Base-by-base conservation (phyloP, 495 filamentous ascomycete species). In the Bacidia rubella region DNA sequence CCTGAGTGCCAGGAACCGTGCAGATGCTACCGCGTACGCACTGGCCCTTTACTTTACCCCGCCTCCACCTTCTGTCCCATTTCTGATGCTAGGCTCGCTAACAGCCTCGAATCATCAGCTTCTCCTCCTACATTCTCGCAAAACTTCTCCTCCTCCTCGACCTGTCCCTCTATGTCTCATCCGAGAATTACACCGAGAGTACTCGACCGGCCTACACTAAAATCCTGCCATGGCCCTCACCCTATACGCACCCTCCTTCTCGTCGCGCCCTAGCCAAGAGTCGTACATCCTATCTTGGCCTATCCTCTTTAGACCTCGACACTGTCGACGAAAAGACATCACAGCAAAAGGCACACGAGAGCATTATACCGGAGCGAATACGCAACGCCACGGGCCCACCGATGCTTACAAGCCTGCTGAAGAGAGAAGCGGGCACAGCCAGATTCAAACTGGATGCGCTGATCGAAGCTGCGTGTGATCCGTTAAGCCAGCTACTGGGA, bases 91-190 rank as follows among this genome's bases (percentile, higher is more conserved):
- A 19, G 20, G n/a, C 25, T 21, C 12, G 42, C 23, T 41, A 20
- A 45, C 26, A 9, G 11, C n/a, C 24, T 19, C 17, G 24, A 19
- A 0, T 22, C 11, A 46, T 17, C 53, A 77, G 74, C 9, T 77
- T 74, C 63, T 70, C 71, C 54, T 74, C 84, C 52, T 85, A 83
- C 63, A 58, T 88, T 53, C 71, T 75, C 60, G 71, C 76, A 24
- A 78, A 79, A 57, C 82, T 76, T 41, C 71, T 79, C 58, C 72
- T 78, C 20, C 78, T 93, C 50, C 57, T 92, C 58, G 79, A 86
- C 56, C 79, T 90, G 58, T 88, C 79, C 49, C 82, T 98, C 58
- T 97, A 92, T 68, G 81, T 89, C 61, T 92, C 87, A 38, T 82
- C 80, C 56, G 76, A 83, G 53, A 96, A 95, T 68, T 98, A 89